phyloP scores from a whole-genome alignment of 495 filamentous ascomycete species.

The Polyplosphaeria fusca region DNA sequence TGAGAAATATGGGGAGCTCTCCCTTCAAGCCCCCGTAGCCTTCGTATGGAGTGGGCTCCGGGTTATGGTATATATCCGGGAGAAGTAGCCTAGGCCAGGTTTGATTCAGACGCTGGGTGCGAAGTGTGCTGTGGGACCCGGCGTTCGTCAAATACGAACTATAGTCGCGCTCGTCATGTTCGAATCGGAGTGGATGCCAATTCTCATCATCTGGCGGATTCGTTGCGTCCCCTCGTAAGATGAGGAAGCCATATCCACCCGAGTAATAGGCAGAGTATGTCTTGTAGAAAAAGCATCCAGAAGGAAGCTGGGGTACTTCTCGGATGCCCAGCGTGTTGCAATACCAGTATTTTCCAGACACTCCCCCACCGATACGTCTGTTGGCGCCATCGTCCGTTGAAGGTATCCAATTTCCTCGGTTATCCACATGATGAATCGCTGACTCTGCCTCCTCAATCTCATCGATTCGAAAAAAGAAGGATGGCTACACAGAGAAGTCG shows the following conservation, averaged over 20 bases:
- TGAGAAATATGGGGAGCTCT: constrained; percentile 38
- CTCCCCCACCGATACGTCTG: constrained; percentile 1
- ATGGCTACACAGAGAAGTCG: constrained; percentile 1
- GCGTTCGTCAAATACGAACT: constrained; percentile 15
- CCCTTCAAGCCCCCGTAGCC: constrained; percentile 34
- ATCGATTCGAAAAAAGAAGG: constrained; percentile 23
- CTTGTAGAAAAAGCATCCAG: not conserved
- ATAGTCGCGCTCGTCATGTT: constrained; percentile 2
- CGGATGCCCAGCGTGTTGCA: constrained; percentile 18
- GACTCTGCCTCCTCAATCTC: constrained; percentile 18
- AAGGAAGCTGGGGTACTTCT: not conserved
- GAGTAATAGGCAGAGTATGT: constrained; percentile 25
- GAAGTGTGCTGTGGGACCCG: constrained; percentile 14
- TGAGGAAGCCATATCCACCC: constrained; percentile 17
- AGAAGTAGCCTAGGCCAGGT: constrained; percentile 32
- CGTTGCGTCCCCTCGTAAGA: constrained; percentile 19
- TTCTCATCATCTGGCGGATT: not conserved
- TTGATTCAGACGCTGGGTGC: constrained; percentile 24
- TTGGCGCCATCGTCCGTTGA: constrained; percentile 8
- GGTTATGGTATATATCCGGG: constrained; percentile 34
- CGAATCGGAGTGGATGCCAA: constrained; percentile 30
- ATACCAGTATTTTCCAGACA: constrained; percentile 3
- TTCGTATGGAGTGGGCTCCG: not conserved
- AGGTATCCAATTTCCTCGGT: constrained; percentile 15
- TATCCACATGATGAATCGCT: not conserved